phyloP scores from a whole-genome alignment of 73 alveolate genomes.

The Diophrys appendiculata region DNA sequence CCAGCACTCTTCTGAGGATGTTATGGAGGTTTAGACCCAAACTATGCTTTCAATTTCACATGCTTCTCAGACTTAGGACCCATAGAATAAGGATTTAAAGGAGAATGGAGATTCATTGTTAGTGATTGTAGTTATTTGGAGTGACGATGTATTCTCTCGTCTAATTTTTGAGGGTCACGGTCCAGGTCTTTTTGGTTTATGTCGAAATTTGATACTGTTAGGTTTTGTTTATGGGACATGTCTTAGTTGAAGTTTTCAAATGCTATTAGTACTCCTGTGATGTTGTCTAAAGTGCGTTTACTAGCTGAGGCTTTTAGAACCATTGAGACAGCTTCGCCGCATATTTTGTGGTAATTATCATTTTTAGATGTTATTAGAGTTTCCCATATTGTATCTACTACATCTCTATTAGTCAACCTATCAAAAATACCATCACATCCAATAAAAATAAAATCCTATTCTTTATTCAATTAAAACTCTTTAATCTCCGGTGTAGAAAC shows the following conservation, averaged over 20 bases:
- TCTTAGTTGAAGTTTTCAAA: conserved; percentile 43
- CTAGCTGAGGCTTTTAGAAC: conserved; percentile 83
- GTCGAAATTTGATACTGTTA: no score
- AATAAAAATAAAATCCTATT: conserved; percentile 68
- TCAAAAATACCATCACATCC: conserved; percentile 92
- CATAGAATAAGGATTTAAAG: no score
- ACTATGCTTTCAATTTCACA: no score
- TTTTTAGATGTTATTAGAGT: not conserved
- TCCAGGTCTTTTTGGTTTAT: no score
- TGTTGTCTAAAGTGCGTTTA: conserved; percentile 85
- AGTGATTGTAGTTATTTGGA: no score
- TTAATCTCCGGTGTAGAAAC: conserved; percentile 84
- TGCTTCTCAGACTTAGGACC: no score
- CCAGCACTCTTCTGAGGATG: no score
- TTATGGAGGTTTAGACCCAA: no score
- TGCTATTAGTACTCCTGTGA: conserved; percentile 86
- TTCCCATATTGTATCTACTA: conserved; percentile 73
- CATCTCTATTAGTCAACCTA: conserved; percentile 72
- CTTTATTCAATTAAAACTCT: conserved; percentile 71
- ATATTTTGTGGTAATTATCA: conserved; percentile 61
- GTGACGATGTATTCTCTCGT: no score
- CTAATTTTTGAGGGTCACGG: no score
- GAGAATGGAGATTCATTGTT: no score
- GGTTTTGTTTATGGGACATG: not conserved
- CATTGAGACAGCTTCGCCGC: conserved; percentile 87